Evolutionary conservation across 1,284 basidiomycete genomes (phyloP).

Genomic region (Sanghuangporus baumii): DNA sequence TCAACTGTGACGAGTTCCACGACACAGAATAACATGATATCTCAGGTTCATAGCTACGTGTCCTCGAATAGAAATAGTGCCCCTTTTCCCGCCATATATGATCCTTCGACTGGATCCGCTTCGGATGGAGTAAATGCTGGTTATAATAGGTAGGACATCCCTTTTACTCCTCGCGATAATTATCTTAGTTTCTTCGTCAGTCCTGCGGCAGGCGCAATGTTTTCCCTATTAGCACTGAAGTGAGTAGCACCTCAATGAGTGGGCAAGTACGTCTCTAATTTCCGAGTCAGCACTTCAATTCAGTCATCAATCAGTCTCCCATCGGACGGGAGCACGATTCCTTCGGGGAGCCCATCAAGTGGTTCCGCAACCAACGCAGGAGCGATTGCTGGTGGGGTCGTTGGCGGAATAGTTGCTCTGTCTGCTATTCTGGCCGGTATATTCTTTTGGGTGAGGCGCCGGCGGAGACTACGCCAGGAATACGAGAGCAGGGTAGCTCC

Average conservation of each 20-base stretch:
- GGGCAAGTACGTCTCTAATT: not conserved
- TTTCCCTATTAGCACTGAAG: constrained; percentile 29
- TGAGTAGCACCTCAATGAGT: constrained; percentile 9
- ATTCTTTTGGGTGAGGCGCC: not conserved
- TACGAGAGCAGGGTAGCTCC: not conserved
- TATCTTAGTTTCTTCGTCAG: constrained; percentile 3
- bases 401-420: not conserved
- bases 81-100: constrained; percentile 29
- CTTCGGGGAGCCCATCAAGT: not conserved
- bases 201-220: constrained; percentile 32
- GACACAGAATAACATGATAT: constrained; percentile 30
- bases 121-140: constrained; percentile 24
- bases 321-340: not conserved
- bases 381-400: not conserved
- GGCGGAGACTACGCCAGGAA: not conserved
- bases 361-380: not conserved
- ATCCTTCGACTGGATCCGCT: not conserved
- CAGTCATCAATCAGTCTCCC: not conserved
- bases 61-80: constrained; percentile 30
- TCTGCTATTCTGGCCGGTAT: not conserved
- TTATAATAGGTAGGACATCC: not conserved
- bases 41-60: constrained; percentile 23
- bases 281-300: not conserved
- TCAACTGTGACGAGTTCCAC: constrained; percentile 26
- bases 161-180: not conserved